Evolutionary conservation across 139 green algal genomes (phyloP).

Genomic region (Chlamydomonas sp.): DNA sequence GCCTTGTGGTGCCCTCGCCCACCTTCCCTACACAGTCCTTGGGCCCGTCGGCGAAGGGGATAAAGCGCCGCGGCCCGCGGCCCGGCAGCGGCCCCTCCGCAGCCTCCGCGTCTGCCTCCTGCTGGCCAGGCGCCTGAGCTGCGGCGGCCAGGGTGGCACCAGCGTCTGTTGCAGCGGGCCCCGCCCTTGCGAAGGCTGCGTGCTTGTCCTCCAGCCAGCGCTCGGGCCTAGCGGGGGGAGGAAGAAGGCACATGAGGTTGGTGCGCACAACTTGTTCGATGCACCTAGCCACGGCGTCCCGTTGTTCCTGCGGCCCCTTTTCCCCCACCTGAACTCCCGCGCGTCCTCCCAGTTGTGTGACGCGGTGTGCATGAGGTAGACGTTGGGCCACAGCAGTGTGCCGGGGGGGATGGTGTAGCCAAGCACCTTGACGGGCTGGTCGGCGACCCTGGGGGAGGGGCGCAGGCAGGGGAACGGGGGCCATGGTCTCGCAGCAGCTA

Average conservation of each 20-base stretch:
- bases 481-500: no score
- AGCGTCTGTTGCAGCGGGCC: not conserved
- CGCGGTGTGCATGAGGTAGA: conserved; percentile 17
- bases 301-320: not conserved
- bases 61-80: conserved; percentile 9
- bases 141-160: not conserved
- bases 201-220: conserved; percentile 23
- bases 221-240: conserved; percentile 6
- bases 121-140: not conserved
- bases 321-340: conserved; percentile 10
- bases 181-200: not conserved
- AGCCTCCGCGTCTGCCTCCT: not conserved
- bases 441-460: not conserved
- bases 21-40: conserved; percentile 43
- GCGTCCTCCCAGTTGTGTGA: conserved; percentile 21
- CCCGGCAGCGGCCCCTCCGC: not conserved
- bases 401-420: not conserved
- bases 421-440: not conserved
- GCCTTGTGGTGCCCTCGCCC: no score
- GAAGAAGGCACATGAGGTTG: no score
- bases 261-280: no score
- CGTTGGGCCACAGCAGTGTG: conserved; percentile 5
- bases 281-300: not conserved
- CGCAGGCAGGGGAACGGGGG: no score
- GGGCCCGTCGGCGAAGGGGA: conserved; percentile 26